Conservation (phyloP, 768 basidiomycete genomes). For the button mushroom (Agaricus bisporus) region DNA sequence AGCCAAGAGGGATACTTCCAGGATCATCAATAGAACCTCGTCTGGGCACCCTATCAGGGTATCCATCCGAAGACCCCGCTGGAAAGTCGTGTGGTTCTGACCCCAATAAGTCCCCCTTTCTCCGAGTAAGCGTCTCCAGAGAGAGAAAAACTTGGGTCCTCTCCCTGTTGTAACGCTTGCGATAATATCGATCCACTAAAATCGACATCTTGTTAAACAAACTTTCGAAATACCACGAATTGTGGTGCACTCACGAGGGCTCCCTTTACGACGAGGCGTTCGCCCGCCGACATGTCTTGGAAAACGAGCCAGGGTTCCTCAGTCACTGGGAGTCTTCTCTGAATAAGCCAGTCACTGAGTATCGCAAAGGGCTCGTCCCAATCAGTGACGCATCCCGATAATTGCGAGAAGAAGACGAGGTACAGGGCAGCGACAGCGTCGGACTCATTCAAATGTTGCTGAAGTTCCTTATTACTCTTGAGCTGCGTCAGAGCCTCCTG, state of each 20-base stretch:
- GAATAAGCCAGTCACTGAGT: conserved; percentile 70
- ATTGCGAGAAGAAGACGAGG: conserved; percentile 65
- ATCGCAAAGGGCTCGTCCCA: conserved; percentile 70
- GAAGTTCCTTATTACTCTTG: conserved; percentile 44
- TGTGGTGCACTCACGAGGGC: conserved; percentile 53
- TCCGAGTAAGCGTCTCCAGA: conserved; percentile 64
- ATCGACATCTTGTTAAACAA: conserved; percentile 11
- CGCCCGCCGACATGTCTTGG: conserved; percentile 44
- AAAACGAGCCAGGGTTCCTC: conserved; percentile 61
- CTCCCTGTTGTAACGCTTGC: conserved; percentile 55
- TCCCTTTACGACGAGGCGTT: conserved; percentile 59
- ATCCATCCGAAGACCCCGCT: conserved; percentile 54
- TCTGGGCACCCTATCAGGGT: conserved; percentile 73
- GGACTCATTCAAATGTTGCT: conserved; percentile 50
- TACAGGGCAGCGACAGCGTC: conserved; percentile 79
- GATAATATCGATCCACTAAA: conserved; percentile 75
- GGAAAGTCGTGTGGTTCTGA: conserved; percentile 27
- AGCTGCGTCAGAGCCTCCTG: conserved; percentile 65
- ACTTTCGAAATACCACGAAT: neutral
- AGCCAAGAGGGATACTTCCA: conserved; percentile 65
- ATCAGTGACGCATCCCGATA: conserved; percentile 60
- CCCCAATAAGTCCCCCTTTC: conserved; percentile 19
- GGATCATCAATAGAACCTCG: conserved; percentile 69
- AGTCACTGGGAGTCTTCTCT: conserved; percentile 55
- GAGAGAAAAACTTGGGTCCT: conserved; percentile 56